Evolutionary conservation across 768 basidiomycete species (phyloP).

Genomic region (Pisolithus orientalis): DNA sequence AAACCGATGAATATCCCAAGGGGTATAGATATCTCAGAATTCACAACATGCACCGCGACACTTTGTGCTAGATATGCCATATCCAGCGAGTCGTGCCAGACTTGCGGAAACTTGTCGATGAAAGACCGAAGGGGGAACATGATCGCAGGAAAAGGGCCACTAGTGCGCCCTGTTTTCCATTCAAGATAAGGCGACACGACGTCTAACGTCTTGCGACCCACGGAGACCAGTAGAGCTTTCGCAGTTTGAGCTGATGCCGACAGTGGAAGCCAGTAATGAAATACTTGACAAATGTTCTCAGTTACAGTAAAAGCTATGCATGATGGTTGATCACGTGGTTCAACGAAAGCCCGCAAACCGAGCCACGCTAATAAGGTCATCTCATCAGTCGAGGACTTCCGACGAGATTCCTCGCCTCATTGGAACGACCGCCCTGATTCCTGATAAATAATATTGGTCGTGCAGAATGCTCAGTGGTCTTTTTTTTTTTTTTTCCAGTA

Average conservation of each 20-base stretch:
- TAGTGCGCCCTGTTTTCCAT: slow-evolving; percentile 1
- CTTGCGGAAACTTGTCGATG: background rate
- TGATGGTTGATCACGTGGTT: background rate
- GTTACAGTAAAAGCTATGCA: background rate
- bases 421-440: too few relatives aligned
- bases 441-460: too few relatives aligned
- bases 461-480: too few relatives aligned
- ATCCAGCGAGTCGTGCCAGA: background rate
- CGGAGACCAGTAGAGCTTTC: background rate
- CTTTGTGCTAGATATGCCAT: background rate
- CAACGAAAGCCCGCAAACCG: too few relatives aligned
- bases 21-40: slow-evolving; percentile 33
- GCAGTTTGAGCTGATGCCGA: too few relatives aligned
- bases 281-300: too few relatives aligned
- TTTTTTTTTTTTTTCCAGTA: too few relatives aligned
- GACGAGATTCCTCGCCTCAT: too few relatives aligned
- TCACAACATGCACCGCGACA: background rate
- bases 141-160: background rate
- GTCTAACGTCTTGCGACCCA: too few relatives aligned
- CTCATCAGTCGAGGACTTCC: too few relatives aligned
- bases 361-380: too few relatives aligned
- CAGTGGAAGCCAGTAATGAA: too few relatives aligned
- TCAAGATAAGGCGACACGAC: background rate
- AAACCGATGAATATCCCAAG: slow-evolving; percentile 55
- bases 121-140: background rate